These are phyloP conservation scores for Chamaecyparis obtusa DNA, from an alignment of 75 land plant genomes.

Conservation along the genomic window DNA sequence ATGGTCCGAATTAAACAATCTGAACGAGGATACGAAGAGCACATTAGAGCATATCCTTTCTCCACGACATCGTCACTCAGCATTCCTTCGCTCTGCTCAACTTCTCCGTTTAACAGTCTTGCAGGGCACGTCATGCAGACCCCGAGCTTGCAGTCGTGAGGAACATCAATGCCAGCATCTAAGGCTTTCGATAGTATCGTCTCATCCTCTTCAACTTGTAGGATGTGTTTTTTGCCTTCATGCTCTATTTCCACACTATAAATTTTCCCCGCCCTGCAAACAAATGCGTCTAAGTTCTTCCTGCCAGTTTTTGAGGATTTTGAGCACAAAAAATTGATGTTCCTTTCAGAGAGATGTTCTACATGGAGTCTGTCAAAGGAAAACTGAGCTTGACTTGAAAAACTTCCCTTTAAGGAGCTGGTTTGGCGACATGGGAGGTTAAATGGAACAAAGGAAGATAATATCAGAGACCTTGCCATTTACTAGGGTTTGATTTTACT, in stretches of 20 bases:
- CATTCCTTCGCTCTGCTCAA: constrained; percentile 92
- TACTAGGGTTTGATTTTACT: neutral
- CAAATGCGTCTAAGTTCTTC: neutral
- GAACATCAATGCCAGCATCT: constrained; percentile 66
- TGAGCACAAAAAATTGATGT: neutral
- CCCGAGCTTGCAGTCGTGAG: constrained; percentile 94
- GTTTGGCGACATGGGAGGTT: constrained; percentile 1
- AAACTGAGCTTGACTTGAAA: neutral
- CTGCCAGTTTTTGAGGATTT: neutral
- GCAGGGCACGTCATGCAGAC: constrained; percentile 99
- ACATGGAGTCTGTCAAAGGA: neutral
- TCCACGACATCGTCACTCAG: constrained; percentile 93
- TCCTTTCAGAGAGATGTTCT: neutral
- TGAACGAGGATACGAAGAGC: constrained; percentile 72
- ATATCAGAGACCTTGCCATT: constrained; percentile 11
- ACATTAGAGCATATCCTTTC: constrained; percentile 75
- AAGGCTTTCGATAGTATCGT: constrained; percentile 69
- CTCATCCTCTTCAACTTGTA: constrained; percentile 79
- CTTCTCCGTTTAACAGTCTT: constrained; percentile 51
- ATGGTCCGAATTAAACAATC: constrained; percentile 85
- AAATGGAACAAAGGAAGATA: neutral
- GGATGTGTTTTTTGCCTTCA: constrained; percentile 45
- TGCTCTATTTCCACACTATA: constrained; percentile 82
- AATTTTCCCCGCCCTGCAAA: neutral
- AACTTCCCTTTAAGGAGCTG: neutral